These are phyloP conservation scores for Lipomyces lipofer DNA, from an alignment of 805 yeast species.

Conservation along the genomic window DNA sequence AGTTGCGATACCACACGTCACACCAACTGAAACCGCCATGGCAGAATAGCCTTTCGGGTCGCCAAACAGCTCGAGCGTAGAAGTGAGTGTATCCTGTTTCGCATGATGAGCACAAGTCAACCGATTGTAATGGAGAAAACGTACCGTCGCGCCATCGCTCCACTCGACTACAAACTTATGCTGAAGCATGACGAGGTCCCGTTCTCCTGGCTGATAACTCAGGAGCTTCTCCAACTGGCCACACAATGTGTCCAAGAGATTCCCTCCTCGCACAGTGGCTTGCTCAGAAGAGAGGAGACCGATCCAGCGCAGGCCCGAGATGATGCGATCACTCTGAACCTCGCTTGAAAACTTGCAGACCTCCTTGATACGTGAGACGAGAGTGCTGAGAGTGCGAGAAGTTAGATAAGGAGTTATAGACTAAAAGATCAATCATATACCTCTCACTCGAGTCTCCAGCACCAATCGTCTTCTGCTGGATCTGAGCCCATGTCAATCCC, in stretches of 20 bases:
- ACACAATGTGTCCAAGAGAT: conserved; percentile 92
- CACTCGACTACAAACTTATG: conserved; percentile 96
- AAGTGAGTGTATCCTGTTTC: conserved; percentile 78
- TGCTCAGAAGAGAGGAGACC: conserved; percentile 77
- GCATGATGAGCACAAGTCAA: neutral
- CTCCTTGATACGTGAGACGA: neutral
- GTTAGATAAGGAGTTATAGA: conserved; percentile 73
- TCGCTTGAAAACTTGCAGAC: conserved; percentile 43
- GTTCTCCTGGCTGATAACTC: conserved; percentile 94
- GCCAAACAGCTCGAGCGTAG: conserved; percentile 93
- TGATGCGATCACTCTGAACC: conserved; percentile 80
- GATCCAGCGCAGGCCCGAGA: conserved; percentile 89
- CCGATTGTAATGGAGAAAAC: conserved; percentile 28
- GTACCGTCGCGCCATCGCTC: conserved; percentile 69
- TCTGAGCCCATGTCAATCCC: conserved; percentile 81
- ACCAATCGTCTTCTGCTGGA: conserved; percentile 70
- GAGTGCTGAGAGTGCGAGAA: conserved; percentile 4
- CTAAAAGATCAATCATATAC: conserved; percentile 74
- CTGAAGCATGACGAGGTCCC: conserved; percentile 91
- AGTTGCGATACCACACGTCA: conserved; percentile 95
- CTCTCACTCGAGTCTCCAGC: conserved; percentile 65
- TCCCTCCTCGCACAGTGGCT: conserved; percentile 78
- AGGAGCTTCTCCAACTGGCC: conserved; percentile 90
- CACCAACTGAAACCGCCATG: conserved; percentile 97
- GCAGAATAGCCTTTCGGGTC: conserved; percentile 86